Conservation (phyloP, 805 yeast genomes). For the Millerago galiae region DNA sequence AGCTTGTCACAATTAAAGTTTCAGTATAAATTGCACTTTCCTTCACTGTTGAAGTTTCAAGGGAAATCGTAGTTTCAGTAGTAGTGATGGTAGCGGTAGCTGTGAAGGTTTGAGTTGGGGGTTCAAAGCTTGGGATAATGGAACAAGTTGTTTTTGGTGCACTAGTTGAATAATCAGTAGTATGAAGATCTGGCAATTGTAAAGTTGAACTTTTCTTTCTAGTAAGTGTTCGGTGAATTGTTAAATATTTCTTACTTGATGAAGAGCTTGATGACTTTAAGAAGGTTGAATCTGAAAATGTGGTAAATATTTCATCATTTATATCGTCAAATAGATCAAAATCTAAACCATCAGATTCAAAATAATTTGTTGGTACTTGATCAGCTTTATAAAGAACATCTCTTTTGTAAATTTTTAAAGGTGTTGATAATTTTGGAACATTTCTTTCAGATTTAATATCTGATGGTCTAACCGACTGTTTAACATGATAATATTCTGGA, state of each 20-base stretch:
- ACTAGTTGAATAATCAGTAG: not conserved
- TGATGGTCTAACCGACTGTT: not conserved
- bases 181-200: not conserved
- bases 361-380: not conserved
- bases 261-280: not conserved
- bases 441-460: not conserved
- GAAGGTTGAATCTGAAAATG: not conserved
- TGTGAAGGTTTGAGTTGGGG: not conserved
- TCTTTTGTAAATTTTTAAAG: not conserved
- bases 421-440: not conserved
- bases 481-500: not conserved
- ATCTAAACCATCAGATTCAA: not conserved
- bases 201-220: not conserved
- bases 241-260: not conserved
- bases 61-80: too few relatives aligned
- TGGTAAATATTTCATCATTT: not conserved
- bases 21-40: too few relatives aligned
- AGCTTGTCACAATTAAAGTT: not conserved
- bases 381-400: not conserved
- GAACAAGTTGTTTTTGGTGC: not conserved
- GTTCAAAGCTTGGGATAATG: not conserved
- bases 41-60: too few relatives aligned
- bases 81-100: too few relatives aligned
- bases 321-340: not conserved
- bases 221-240: constrained; percentile 1